Conservation (phyloP, 2,329 filamentous ascomycete species). For the Venturia oleaginea region DNA sequence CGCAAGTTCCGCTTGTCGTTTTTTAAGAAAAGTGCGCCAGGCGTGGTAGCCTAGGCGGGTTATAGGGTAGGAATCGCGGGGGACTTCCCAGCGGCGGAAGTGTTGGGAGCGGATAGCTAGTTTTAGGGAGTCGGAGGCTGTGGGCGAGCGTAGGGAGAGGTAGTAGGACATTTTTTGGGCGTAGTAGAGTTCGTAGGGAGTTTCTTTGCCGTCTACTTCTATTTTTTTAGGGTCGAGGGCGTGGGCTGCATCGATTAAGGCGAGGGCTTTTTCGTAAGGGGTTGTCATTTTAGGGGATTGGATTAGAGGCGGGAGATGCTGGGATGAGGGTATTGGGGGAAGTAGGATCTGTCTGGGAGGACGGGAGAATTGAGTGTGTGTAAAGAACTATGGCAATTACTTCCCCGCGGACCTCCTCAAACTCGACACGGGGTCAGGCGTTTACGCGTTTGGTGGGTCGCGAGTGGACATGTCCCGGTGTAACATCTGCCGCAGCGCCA, state of each 20-base stretch:
- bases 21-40: conserved; percentile 70
- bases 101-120: conserved; percentile 79
- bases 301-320: not conserved
- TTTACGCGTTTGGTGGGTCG: not conserved
- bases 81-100: conserved; percentile 77
- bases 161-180: conserved; percentile 70
- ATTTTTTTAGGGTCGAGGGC: conserved; percentile 54
- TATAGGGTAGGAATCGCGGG: conserved; percentile 62
- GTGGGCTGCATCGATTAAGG: conserved; percentile 66
- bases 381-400: not conserved
- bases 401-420: not conserved
- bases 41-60: conserved; percentile 67
- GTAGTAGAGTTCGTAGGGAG: conserved; percentile 76
- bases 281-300: conserved; percentile 9
- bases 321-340: not conserved
- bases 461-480: not conserved
- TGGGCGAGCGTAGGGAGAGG: conserved; percentile 51
- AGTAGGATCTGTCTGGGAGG: not conserved
- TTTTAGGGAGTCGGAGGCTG: conserved; percentile 57
- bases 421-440: not conserved
- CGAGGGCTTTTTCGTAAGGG: conserved; percentile 38
- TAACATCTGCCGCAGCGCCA: not conserved
- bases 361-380: not conserved
- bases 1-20: conserved; percentile 58
- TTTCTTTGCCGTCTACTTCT: conserved; percentile 33